Conservation (phyloP, 768 basidiomycete species). For the Gloeopeniophorella convolvens region DNA sequence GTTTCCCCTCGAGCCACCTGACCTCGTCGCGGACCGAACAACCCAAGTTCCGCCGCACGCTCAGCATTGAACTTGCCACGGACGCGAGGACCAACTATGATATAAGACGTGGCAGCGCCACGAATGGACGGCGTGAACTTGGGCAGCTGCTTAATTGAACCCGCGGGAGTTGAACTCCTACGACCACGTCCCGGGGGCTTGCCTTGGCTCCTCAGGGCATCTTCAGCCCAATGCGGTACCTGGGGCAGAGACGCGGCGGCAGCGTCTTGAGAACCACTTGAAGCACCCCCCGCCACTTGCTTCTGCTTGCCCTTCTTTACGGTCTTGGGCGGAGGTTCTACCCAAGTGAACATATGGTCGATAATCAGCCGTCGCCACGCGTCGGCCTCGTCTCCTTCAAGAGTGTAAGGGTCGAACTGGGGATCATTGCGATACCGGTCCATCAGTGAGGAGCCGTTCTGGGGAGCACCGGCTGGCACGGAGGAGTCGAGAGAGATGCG, state of each 20-base stretch:
- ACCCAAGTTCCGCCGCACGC: constrained; percentile 56
- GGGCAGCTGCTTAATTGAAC: constrained; percentile 9
- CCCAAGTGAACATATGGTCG: constrained; percentile 47
- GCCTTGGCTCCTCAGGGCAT: neutral
- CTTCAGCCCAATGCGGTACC: constrained; percentile 13
- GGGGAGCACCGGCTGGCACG: neutral
- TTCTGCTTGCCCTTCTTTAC: constrained; percentile 4
- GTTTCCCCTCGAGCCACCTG: constrained; percentile 58
- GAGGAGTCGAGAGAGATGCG: constrained; percentile 10
- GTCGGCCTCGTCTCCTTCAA: constrained; percentile 42
- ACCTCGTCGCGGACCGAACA: constrained; percentile 58
- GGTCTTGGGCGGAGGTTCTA: constrained; percentile 15
- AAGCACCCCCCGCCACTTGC: neutral
- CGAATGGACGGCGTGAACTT: constrained; percentile 5
- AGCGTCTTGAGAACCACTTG: neutral
- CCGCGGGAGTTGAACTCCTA: constrained; percentile 7
- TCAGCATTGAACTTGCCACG: constrained; percentile 66
- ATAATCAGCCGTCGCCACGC: constrained; percentile 50
- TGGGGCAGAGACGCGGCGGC: constrained; percentile 6
- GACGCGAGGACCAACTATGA: constrained; percentile 37
- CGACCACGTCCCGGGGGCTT: neutral
- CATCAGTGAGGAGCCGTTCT: constrained; percentile 15
- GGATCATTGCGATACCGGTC: constrained; percentile 23
- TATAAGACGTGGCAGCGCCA: constrained; percentile 28
- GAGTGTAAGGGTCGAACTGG: constrained; percentile 26